Evolutionary conservation across 371 early-diverging fungal genomes (phyloP), one percentile per base, ranked within the genome.

Genomic region (Mucor racemosus): DNA sequence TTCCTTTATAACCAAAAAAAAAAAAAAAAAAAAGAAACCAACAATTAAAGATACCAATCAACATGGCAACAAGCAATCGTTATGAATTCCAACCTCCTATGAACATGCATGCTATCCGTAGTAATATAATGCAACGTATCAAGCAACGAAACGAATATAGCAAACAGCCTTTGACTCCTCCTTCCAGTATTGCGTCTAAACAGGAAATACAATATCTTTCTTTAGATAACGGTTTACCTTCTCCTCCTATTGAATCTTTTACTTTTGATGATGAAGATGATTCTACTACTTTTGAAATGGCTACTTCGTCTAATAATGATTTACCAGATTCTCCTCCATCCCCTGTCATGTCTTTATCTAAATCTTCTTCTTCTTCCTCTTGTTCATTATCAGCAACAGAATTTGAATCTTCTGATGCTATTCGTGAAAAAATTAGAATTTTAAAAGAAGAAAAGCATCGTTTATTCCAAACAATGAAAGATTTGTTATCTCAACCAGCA

Each of bases 381-480:
- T 17, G 17, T 15, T 15, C 1, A 44, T n/a, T n/a, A 44, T 17
- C 44, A 44, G 53, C 21, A 36, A 13, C 34, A 26, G 33, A 60
- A 5, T 31, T 50, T 13, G 65, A 62, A 2, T 56, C 69, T 38
- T 59, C 71, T 56, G 65, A 72, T 35, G 66, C 69, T 11, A 67
- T 80, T 56, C 73, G 76, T 55, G 70, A 75, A 55, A 76, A 72
- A 56, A 76, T 79, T 19, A 62, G 65, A 58, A 34, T 62, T 21
- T 64, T 79, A 15, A 72, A 76, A 44, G 58, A 74, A 63, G 80
- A 80, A 42, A 80, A 80, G 46, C 80, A 80, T 65, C 60, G 60
- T 40, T 57, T 80, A n/a, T 80, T 80, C 54, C 80, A 77, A 62
- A 64, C 65, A 54, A 75, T 80, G 77, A 80, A 76, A 55, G 70